Percentiles rank a stretch among this genome's conserved stretches.
Evolutionary conservation across 2,329 filamentous ascomycete species (phyloP).

Genomic region (Fusarium dlaminii): DNA sequence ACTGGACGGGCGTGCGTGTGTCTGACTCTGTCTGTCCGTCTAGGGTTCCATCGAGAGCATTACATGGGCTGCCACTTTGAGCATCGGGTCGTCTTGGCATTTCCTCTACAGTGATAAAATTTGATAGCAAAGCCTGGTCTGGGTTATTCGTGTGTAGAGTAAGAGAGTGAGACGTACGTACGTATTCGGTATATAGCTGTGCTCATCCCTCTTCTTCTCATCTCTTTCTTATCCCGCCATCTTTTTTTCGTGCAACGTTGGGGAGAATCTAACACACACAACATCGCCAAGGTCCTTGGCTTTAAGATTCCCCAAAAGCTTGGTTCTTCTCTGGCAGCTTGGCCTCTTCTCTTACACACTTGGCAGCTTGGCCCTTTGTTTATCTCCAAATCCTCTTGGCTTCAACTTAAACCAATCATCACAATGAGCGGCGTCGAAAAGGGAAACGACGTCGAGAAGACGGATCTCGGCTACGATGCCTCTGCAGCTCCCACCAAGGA

Average conservation of each 20-base stretch:
- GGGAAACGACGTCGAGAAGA: constrained; percentile 40
- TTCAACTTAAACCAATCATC: neutral
- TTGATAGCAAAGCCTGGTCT: neutral
- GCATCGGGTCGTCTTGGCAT: constrained; percentile 31
- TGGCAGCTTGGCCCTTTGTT: constrained; percentile 18
- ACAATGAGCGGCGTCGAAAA: constrained; percentile 21
- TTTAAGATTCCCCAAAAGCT: constrained; percentile 5
- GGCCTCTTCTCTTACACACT: neutral
- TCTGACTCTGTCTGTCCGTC: neutral
- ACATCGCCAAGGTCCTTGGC: constrained; percentile 20
- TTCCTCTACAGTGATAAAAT: neutral
- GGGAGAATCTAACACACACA: neutral
- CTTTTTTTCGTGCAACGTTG: constrained; percentile 11
- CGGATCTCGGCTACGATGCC: constrained; percentile 36
- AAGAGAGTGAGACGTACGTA: neutral
- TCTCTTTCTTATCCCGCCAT: neutral
- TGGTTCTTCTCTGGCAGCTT: constrained; percentile 14
- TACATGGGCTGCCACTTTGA: constrained; percentile 32
- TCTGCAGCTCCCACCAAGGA: constrained; percentile 14
- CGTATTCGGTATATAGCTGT: constrained; percentile 19
- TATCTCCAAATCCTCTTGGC: neutral
- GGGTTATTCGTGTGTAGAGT: neutral
- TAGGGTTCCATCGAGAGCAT: constrained; percentile 23
- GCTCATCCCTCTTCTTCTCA: neutral
- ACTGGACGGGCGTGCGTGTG: constrained; percentile 10